Percentiles rank a stretch among this genome's conserved stretches.
These are phyloP conservation scores for Botrytis sinoallii DNA, from an alignment of 2,329 filamentous ascomycete genomes.

Conservation along the genomic window DNA sequence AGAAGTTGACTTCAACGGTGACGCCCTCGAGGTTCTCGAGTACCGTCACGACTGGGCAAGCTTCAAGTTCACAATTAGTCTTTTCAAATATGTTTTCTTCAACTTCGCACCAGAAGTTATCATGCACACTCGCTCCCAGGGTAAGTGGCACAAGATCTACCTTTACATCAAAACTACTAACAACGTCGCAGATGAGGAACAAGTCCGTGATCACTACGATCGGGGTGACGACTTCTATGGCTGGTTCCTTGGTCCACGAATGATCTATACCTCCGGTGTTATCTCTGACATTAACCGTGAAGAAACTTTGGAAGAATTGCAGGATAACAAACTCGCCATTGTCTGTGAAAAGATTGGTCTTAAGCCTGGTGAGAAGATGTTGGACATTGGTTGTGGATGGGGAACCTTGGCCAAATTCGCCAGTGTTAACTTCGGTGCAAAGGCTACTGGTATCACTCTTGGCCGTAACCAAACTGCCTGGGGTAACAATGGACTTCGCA, in stretches of 20 bases:
- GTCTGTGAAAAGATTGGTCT: conserved; percentile 95
- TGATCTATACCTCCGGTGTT: conserved; percentile 97
- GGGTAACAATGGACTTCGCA: conserved; percentile 87
- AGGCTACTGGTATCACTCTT: conserved; percentile 84
- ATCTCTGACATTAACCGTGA: conserved; percentile 85
- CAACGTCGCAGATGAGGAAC: conserved; percentile 75
- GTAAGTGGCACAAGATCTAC: conserved; percentile 42
- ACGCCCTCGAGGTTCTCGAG: conserved; percentile 83
- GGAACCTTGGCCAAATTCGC: conserved; percentile 93
- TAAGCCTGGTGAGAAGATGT: conserved; percentile 74
- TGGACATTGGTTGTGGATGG: conserved; percentile 98
- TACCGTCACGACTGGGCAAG: conserved; percentile 96
- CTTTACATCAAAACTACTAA: conserved; percentile 31
- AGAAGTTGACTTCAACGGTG: conserved; percentile 92
- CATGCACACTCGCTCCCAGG: conserved; percentile 87
- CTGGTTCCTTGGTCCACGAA: conserved; percentile 97
- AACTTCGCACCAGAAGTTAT: conserved; percentile 87
- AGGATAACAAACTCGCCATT: conserved; percentile 94
- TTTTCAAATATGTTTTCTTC: conserved; percentile 86
- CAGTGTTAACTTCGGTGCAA: conserved; percentile 82
- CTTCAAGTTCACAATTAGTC: conserved; percentile 81
- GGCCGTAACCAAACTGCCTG: conserved; percentile 95
- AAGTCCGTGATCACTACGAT: conserved; percentile 97
- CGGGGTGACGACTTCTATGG: conserved; percentile 97
- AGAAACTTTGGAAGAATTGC: conserved; percentile 88